phyloP scores from a whole-genome alignment of 2,329 filamentous ascomycete species.

The Cytospora leucostoma region DNA sequence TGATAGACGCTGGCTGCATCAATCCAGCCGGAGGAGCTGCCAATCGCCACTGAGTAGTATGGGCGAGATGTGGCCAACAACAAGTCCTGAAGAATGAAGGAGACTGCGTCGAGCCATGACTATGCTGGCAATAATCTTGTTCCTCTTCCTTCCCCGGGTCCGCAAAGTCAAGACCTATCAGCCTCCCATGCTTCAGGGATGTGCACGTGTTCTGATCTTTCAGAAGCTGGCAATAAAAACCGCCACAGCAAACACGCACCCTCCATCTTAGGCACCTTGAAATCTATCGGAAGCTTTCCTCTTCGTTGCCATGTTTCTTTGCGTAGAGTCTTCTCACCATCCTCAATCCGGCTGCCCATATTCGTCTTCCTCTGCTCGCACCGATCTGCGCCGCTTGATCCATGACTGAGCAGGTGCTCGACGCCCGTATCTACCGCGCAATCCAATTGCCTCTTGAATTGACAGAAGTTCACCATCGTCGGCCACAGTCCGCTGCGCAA shows the following conservation, averaged over 20 bases:
- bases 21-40: background rate
- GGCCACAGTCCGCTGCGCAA: conserved; percentile 34
- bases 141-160: background rate
- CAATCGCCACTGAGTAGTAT: background rate
- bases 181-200: background rate
- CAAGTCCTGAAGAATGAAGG: background rate
- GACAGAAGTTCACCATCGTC: conserved; percentile 44
- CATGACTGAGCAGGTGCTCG: conserved; percentile 30
- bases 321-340: background rate
- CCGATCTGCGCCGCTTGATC: background rate
- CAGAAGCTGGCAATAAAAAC: conserved; percentile 29
- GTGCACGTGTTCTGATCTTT: background rate
- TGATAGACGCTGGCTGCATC: background rate
- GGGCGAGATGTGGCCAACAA: background rate
- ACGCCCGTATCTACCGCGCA: conserved; percentile 36
- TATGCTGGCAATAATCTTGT: background rate
- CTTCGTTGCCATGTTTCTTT: conserved; percentile 17
- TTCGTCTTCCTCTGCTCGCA: conserved; percentile 18
- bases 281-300: background rate
- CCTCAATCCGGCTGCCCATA: background rate
- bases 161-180: background rate
- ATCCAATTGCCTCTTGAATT: conserved; percentile 40
- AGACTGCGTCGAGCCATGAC: background rate
- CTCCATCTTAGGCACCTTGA: conserved; percentile 30
- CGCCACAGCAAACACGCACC: conserved; percentile 38